Conservation (phyloP, 2,329 filamentous ascomycete species). For the Pyrenophora seminiperda region DNA sequence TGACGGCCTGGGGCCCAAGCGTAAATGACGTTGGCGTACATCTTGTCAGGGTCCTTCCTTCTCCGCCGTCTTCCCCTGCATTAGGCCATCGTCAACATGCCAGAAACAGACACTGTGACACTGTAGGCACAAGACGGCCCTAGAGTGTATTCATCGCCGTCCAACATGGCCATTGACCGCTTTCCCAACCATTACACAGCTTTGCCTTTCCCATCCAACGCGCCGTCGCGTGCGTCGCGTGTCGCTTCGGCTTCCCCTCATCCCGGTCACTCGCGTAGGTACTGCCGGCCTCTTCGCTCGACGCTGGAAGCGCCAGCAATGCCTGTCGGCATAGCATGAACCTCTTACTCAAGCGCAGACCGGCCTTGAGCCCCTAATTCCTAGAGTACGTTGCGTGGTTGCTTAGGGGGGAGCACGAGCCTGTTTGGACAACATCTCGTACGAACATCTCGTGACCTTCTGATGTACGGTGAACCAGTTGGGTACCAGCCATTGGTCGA, state of each 20-base stretch:
- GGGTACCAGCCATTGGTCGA: not conserved
- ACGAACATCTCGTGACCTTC: not conserved
- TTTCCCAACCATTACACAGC: too few relatives aligned
- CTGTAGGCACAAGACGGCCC: too few relatives aligned
- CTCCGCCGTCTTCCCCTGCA: constrained; percentile 10
- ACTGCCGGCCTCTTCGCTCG: constrained; percentile 3
- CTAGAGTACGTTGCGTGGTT: not conserved
- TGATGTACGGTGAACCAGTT: not conserved
- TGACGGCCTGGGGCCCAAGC: constrained; percentile 15
- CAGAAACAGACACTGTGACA: too few relatives aligned
- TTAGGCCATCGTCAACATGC: constrained; percentile 1
- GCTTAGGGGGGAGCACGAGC: not conserved
- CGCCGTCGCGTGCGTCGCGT: constrained; percentile 10
- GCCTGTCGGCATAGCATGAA: not conserved
- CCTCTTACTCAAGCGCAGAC: not conserved
- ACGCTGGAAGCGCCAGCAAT: constrained; percentile 2
- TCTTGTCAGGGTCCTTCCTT: constrained; percentile 15
- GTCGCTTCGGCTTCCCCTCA: constrained; percentile 17
- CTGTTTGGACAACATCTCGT: not conserved
- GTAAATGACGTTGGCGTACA: constrained; percentile 21
- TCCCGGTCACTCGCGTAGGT: constrained; percentile 13
- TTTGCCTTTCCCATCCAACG: too few relatives aligned
- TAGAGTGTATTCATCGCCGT: too few relatives aligned
- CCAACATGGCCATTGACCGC: too few relatives aligned
- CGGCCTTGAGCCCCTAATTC: not conserved